A percentile compares a stretch with the other conserved stretches of the same genome.
phyloP scores from a whole-genome alignment of 768 basidiomycete species.

The Fomitopsis pulvina region DNA sequence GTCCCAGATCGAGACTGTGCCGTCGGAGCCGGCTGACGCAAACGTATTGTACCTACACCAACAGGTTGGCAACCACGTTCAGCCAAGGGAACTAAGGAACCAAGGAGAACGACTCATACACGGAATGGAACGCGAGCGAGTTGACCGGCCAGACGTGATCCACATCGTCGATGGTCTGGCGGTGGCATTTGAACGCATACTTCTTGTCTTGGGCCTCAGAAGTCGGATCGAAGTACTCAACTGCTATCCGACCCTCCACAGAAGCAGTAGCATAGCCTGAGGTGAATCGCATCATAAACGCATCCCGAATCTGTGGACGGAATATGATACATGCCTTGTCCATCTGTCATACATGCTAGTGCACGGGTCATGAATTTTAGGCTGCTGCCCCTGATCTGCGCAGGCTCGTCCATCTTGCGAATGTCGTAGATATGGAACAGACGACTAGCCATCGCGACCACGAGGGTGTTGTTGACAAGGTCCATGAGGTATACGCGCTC shows the following conservation, averaged over 20 bases:
- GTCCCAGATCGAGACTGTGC: slow-evolving; percentile 94
- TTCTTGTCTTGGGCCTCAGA: slow-evolving; percentile 74
- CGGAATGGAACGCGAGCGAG: slow-evolving; percentile 88
- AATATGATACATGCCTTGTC: slow-evolving; percentile 54
- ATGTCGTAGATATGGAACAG: slow-evolving; percentile 88
- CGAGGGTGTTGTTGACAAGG: slow-evolving; percentile 68
- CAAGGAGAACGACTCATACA: slow-evolving; percentile 34
- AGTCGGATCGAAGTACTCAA: slow-evolving; percentile 91
- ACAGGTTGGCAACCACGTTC: too few species aligned
- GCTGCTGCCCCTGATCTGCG: slow-evolving; percentile 84
- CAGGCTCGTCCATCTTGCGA: slow-evolving; percentile 66
- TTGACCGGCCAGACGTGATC: slow-evolving; percentile 98
- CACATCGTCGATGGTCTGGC: slow-evolving; percentile 81
- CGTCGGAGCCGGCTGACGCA: slow-evolving; percentile 92
- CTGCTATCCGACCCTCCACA: slow-evolving; percentile 93
- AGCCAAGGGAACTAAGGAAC: neutral
- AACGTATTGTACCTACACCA: slow-evolving; percentile 81
- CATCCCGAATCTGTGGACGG: neutral
- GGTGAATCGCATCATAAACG: neutral
- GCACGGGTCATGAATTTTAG: slow-evolving; percentile 93
- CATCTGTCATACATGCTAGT: slow-evolving; percentile 88
- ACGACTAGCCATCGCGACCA: slow-evolving; percentile 90
- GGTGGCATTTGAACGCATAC: slow-evolving; percentile 97
- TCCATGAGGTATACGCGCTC: slow-evolving; percentile 86
- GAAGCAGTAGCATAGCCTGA: slow-evolving; percentile 85